Evolutionary conservation across 2,329 filamentous ascomycete genomes (phyloP), one percentile per base, ranked within the genome.

Genomic region (Coniochaeta sp.): DNA sequence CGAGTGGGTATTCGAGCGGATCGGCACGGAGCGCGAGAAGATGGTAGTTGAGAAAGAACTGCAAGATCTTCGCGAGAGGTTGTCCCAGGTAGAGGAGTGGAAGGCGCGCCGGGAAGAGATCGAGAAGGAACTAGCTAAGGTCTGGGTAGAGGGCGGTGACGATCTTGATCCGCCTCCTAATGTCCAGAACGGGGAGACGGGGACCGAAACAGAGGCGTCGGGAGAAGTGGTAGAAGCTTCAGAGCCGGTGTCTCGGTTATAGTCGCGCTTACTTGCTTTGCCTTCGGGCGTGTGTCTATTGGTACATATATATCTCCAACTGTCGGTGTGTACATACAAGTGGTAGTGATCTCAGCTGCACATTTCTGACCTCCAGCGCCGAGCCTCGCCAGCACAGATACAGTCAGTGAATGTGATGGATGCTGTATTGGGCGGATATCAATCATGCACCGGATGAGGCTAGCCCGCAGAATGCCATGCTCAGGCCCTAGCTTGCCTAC

Each of bases 1-100:
- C 59, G 89, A 89, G 68, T 98, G 95, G 91, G 89, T 93, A 65
- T 90, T 96, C 72, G 90, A 97, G 73, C 86, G 91, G 60, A 98
- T 99, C 66, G 95, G 95, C 61, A 97, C 93, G 0, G 91, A 92
- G 70, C 85, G 89, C 62, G 95, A 99, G 78, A 96, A 97, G 77
- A 87, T 93, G 72, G 89, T 90, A 24, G 92, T 97, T 8, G 93
- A 97, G 76, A 91, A 90, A 71, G 95, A 99, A 73, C 79, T 98
- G 17, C 84, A 89, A 57, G 91, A 97, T 65, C 80, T 99, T 50
- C 85, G 88, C 33, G 91, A 93, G 72, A 82, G 89, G 26, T 77
- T 99, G 8, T 82, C 85, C 12, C 88, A 91, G 73, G 93, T 98
- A 0, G 89, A 93, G 59, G 82, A 87, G 67, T 96, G 91, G 91